Percentiles rank a stretch among this genome's conserved stretches.
Evolutionary conservation across 768 basidiomycete genomes (phyloP).

Genomic region (Mycena vulgaris): DNA sequence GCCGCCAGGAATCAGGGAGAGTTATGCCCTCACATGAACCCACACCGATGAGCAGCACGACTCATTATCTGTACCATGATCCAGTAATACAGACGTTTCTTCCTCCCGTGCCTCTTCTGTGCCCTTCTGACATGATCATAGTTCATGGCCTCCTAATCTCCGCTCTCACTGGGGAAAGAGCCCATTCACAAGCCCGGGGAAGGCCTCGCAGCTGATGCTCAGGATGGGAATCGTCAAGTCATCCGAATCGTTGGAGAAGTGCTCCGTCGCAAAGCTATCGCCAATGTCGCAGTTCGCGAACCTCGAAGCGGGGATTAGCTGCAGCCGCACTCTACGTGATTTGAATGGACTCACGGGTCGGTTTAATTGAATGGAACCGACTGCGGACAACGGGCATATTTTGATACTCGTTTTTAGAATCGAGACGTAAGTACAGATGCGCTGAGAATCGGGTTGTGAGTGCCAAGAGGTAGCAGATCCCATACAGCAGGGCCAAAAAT

Average conservation of each 20-base stretch:
- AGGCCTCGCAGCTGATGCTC: constrained; percentile 31
- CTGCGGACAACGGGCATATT: too few relatives aligned
- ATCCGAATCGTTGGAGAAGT: constrained; percentile 24
- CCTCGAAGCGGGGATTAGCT: background rate
- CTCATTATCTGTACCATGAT: constrained; percentile 12
- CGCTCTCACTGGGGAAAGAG: constrained; percentile 17
- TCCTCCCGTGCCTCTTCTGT: background rate
- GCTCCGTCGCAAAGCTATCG: constrained; percentile 21
- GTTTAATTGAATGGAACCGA: too few relatives aligned
- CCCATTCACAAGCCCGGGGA: constrained; percentile 24
- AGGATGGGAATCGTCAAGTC: background rate
- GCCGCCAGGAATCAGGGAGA: too few relatives aligned
- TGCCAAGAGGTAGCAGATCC: too few relatives aligned
- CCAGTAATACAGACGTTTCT: constrained; percentile 15
- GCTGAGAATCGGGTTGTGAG: too few relatives aligned
- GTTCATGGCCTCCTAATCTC: background rate
- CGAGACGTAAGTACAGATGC: too few relatives aligned
- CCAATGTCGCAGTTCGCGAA: constrained; percentile 1
- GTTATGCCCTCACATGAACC: background rate
- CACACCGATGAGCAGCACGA: constrained; percentile 5
- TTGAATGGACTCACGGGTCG: background rate
- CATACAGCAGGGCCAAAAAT: too few relatives aligned
- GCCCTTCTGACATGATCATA: background rate
- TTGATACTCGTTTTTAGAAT: too few relatives aligned
- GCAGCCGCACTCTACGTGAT: background rate